Percentiles rank a stretch among this genome's conserved stretches.
Evolutionary conservation across 106 monocot genomes (phyloP).

Genomic region (Dendrobium nobile): DNA sequence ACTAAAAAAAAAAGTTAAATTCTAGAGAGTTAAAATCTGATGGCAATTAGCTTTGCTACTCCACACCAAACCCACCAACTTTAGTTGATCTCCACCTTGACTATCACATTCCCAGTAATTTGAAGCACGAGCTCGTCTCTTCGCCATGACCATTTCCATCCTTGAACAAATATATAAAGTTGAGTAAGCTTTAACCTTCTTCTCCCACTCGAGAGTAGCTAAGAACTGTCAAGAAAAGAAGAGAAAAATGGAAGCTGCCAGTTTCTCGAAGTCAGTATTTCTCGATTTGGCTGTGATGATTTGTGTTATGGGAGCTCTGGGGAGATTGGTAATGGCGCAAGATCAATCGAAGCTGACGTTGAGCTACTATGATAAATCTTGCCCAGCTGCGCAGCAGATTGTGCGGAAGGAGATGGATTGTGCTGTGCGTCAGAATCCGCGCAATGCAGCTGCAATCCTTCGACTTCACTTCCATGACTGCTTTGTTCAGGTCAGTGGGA

Average conservation of each 20-base stretch:
- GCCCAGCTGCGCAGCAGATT: constrained; percentile 44
- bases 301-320: not conserved
- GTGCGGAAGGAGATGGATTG: constrained; percentile 68
- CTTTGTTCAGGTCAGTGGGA: constrained; percentile 58
- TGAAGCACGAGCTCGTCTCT: not conserved
- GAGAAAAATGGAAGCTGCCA: not conserved
- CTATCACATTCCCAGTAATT: not conserved
- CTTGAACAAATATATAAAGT: not conserved
- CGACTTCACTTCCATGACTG: constrained; percentile 88
- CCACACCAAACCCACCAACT: constrained; percentile 17
- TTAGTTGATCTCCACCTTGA: constrained; percentile 33
- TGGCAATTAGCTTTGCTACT: constrained; percentile 20
- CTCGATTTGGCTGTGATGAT: not conserved
- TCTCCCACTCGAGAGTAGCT: not conserved
- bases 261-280: not conserved
- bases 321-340: constrained; percentile 19
- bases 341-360: constrained; percentile 53
- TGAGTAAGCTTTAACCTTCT: not conserved
- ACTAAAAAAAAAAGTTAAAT: not conserved
- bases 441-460: constrained; percentile 62
- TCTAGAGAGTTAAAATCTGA: not conserved
- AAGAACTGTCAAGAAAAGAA: not conserved
- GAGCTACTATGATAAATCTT: constrained; percentile 52
- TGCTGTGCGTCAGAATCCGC: constrained; percentile 42
- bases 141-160: not conserved